phyloP scores from a whole-genome alignment of 345 rosid species.

The Pistacia atlantica region DNA sequence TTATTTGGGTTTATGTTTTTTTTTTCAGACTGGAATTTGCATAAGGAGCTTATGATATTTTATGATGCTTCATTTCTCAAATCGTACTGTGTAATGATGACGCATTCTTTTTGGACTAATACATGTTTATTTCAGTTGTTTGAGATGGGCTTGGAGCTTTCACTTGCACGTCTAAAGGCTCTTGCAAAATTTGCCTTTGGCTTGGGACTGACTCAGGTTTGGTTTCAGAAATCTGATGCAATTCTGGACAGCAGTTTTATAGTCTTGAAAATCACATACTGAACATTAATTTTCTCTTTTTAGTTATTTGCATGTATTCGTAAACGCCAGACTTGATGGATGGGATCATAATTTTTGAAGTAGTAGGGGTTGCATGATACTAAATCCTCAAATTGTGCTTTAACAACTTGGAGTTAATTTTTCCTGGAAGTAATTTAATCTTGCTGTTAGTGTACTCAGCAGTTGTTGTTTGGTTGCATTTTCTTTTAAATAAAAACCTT shows the following conservation, averaged over 20 bases:
- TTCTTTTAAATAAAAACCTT: background rate
- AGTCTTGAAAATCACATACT: background rate
- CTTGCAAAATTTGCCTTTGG: conserved; percentile 97
- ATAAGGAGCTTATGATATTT: background rate
- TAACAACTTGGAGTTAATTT: background rate
- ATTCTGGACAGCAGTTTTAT: background rate
- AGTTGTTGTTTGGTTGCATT: background rate
- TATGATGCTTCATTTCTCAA: conserved; percentile 15
- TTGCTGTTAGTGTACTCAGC: background rate
- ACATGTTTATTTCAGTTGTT: conserved; percentile 63
- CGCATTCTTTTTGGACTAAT: conserved; percentile 24
- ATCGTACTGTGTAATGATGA: conserved; percentile 6
- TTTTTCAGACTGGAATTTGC: background rate
- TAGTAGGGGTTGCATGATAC: background rate
- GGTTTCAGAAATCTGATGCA: conserved; percentile 14
- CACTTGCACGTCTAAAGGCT: conserved; percentile 93
- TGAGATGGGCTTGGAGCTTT: conserved; percentile 99
- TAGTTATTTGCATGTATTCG: background rate
- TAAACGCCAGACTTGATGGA: background rate
- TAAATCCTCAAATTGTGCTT: background rate
- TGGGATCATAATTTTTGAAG: background rate
- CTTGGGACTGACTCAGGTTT: conserved; percentile 96
- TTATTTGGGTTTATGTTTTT: background rate
- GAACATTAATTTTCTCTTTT: background rate
- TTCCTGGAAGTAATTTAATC: background rate